Conservation (phyloP, 805 yeast genomes). For the Kodamaea hsintzibuensis region DNA sequence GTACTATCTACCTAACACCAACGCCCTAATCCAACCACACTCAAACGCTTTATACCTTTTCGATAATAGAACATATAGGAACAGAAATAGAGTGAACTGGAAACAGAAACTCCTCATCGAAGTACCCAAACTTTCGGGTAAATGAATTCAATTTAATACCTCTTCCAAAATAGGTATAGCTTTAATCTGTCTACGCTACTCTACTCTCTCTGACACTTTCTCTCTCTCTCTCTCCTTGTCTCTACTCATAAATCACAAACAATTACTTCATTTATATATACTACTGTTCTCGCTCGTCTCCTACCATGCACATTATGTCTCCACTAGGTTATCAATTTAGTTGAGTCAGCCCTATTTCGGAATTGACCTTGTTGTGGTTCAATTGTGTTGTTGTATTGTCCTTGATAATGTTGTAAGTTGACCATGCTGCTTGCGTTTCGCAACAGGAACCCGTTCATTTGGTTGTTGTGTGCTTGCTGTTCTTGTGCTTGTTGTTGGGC, state of each 20-base stretch:
- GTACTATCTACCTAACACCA: too few species aligned
- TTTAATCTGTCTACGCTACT: neutral
- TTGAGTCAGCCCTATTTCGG: conserved; percentile 2
- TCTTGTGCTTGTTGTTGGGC: conserved; percentile 10
- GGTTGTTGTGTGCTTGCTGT: conserved; percentile 8
- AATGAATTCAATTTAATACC: too few species aligned
- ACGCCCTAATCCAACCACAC: too few species aligned
- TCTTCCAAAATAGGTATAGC: too few species aligned
- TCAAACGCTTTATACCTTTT: too few species aligned
- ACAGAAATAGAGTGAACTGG: neutral
- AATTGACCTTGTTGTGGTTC: conserved; percentile 1
- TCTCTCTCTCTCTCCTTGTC: neutral
- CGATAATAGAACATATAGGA: too few species aligned
- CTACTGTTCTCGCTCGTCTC: neutral
- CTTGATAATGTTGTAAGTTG: conserved; percentile 26
- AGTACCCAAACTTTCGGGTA: too few species aligned
- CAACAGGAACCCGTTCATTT: conserved; percentile 13
- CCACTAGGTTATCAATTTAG: conserved; percentile 6
- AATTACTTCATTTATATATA: neutral
- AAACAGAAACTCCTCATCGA: neutral
- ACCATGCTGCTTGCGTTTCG: conserved; percentile 36
- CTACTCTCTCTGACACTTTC: neutral
- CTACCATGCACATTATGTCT: neutral
- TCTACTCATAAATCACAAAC: neutral
- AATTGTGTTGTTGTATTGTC: conserved; percentile 5